Base-by-base conservation (phyloP, 768 basidiomycete genomes). In the Amanita pseudoporphyria region DNA sequence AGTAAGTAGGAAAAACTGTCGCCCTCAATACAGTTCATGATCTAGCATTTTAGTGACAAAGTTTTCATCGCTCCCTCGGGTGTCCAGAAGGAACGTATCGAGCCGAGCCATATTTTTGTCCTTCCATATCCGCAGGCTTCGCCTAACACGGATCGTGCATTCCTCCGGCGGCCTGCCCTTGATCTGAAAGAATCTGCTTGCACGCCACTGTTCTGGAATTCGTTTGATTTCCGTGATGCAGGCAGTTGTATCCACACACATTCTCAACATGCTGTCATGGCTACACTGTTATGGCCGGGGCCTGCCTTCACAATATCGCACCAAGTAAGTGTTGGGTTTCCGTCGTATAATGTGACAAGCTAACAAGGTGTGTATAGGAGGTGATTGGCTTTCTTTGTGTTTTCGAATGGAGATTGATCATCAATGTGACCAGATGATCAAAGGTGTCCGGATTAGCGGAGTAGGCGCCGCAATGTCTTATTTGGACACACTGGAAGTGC, bases 231-330 rank as follows among this genome's bases (percentile, higher is more conserved):
- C 54, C 73, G 87, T 18, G 69, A 75, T 52, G 88, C 90, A 2
- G 85, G 86, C 1, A 87, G 87, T 38, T 93, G 89, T 58, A 90
- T 94, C 54, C 91, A 93, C 60, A 93, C 90, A 0, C 91, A 93
- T 60, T 89, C 86, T 0, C 90, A 93, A 61, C 79, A 92, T 62
- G 90, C 82, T 33, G 91, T 94, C 36, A 87, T 93, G 81, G 84
- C 83, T 1, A 92, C 90, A 0, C 65, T 94, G 31, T 70, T 91
- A 13, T 90, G 82, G 77, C 70, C 76, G 4, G 83, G 80, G 0
- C 69, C 76, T 21, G 69, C 78, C 16, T 93, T 93, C 57, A 74
- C 72, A 52, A 87, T 93, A 55, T 88, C 86, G 9, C 90, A 93
- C 63, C 88, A 89, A 63, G 90, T 80, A 49, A 56, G 70, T 58